Evolutionary conservation across 805 yeast genomes (phyloP).

Genomic region (Sungouiella thailandica): DNA sequence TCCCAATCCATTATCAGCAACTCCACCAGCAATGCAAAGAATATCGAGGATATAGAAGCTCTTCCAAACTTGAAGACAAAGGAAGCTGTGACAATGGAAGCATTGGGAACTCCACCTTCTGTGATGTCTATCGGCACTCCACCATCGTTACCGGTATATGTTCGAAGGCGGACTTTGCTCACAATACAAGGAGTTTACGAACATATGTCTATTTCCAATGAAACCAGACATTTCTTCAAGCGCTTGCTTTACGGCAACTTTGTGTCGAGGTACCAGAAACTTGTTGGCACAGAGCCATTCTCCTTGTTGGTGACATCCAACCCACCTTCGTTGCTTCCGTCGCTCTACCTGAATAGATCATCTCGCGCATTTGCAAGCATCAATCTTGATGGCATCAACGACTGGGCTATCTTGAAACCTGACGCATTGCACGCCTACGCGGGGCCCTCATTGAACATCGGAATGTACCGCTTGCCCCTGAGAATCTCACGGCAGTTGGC

Average conservation of each 20-base stretch:
- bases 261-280: slow-evolving; percentile 40
- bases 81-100: slow-evolving; percentile 25
- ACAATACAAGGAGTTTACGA: slow-evolving; percentile 37
- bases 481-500: slow-evolving; percentile 31
- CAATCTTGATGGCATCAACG: slow-evolving; percentile 52
- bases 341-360: slow-evolving; percentile 13
- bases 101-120: slow-evolving; percentile 46
- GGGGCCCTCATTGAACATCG: slow-evolving; percentile 47
- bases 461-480: slow-evolving; percentile 35
- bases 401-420: slow-evolving; percentile 55
- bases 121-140: slow-evolving; percentile 48
- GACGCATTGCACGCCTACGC: slow-evolving; percentile 46
- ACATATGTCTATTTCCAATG: slow-evolving; percentile 15
- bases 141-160: slow-evolving; percentile 52
- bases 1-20: slow-evolving; percentile 5
- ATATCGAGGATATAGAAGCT: slow-evolving; percentile 11
- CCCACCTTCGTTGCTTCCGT: slow-evolving; percentile 14
- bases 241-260: slow-evolving; percentile 42
- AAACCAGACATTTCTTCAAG: slow-evolving; percentile 34
- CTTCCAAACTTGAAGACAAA: slow-evolving; percentile 14
- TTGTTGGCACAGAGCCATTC: slow-evolving; percentile 45
- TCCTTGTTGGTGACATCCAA: slow-evolving; percentile 40
- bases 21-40: slow-evolving; percentile 5
- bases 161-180: slow-evolving; percentile 46
- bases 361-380: slow-evolving; percentile 41